These are phyloP conservation scores for Zygoascus sp. DNA, from an alignment of 1,139 yeast genomes.

Conservation along the genomic window DNA sequence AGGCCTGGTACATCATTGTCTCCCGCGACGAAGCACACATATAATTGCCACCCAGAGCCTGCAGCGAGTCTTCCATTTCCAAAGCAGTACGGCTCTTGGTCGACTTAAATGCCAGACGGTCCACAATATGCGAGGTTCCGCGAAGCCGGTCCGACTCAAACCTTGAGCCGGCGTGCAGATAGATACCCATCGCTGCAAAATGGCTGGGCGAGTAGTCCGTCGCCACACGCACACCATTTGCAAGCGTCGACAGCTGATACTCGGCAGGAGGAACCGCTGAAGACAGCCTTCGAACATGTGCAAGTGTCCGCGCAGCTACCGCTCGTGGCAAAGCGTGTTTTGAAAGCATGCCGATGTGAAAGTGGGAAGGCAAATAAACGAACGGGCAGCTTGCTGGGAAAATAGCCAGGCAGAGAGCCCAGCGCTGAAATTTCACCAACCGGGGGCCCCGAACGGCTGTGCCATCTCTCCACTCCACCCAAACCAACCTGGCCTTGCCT, in stretches of 20 bases:
- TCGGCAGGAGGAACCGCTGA: conserved; percentile 14
- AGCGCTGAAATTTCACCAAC: not conserved
- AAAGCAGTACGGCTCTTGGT: conserved; percentile 59
- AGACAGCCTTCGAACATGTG: too few species aligned
- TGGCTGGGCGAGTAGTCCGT: conserved; percentile 88
- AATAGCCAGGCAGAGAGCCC: not conserved
- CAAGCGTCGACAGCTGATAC: conserved; percentile 45
- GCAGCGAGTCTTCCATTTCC: conserved; percentile 71
- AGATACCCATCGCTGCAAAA: conserved; percentile 85
- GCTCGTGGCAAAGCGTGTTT: not conserved
- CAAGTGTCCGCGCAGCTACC: not conserved
- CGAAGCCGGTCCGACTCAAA: conserved; percentile 53
- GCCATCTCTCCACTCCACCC: too few species aligned
- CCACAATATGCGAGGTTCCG: conserved; percentile 81
- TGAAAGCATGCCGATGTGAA: not conserved
- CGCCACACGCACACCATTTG: conserved; percentile 78
- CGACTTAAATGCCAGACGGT: conserved; percentile 80
- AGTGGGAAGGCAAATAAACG: not conserved
- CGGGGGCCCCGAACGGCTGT: too few species aligned
- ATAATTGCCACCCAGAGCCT: conserved; percentile 85
- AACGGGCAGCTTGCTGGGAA: not conserved
- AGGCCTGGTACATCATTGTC: conserved; percentile 87
- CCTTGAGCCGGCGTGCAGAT: conserved; percentile 86
- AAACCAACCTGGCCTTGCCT: too few species aligned
- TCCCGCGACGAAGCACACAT: conserved; percentile 94